Base-by-base conservation (phyloP, 768 basidiomycete species). In the Serpula lacrymans region DNA sequence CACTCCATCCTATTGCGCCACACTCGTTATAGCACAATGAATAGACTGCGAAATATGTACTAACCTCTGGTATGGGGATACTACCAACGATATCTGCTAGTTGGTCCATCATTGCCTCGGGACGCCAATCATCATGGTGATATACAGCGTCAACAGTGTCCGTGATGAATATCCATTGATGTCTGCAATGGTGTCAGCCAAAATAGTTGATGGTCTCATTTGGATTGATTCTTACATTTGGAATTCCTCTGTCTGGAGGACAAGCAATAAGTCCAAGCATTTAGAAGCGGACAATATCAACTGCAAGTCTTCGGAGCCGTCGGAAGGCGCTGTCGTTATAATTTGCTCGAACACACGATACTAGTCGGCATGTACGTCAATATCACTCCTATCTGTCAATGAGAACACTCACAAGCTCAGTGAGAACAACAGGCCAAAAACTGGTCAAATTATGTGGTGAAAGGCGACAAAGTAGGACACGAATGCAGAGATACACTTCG, bases 161-260 rank as follows among this genome's bases (percentile, higher is more conserved):
- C 3, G 93, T 96, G 30, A 97, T 81, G 60, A 98, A 99, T 54
- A 96, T 88, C 95, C 96, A 99, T 69, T 99, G 93, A 60, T 98
- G 88, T 58, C 86, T 89, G 49, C 14, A 30, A 14, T 30, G 4
- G 16, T 11, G 34, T 55, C 8, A 58, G 40, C 33, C 6, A 40
- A 36, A 37, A 32, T 9, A 12, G 11, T 12, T 2, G 9, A 14
- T 3, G 27, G 5, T 24, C 4, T 26, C 9, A 44, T 10, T 8
- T 31, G 21, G 22, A 23, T 29, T 14, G 37, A 38, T 30, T 11
- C 68, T 45, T 56, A 96, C 95, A 97, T 88, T 64, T 98, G 96
- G 63, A 98, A 99, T 60, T 98, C 95, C 56, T 94, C 91, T 0
- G 91, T 95, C 59, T 98, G 94, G 18, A 99, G 67, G 3, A 88